Evolutionary conservation across 1,284 basidiomycete genomes (phyloP), one percentile per base, ranked within the genome.

Genomic region (Ganoderma sinense): DNA sequence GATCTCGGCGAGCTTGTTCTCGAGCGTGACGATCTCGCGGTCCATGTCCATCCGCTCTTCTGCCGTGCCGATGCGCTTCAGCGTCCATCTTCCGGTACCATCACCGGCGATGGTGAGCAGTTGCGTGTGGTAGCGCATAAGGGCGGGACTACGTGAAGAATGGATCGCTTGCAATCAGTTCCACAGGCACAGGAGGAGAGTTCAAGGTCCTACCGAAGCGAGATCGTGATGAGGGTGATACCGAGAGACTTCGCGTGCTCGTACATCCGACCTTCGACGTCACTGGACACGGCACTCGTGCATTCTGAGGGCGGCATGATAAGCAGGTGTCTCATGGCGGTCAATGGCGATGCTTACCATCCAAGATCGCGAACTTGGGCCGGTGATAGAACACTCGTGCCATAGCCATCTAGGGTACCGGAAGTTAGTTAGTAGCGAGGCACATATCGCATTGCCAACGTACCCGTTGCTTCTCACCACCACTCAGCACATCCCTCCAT

Each of bases 201-300:
- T 16, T 4, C 18, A 18, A 56, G 53, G 14, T 78, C 85, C 2
- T 73, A 91, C 89, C 91, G 89, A 56, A 94, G 84, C 1, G 96
- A 97, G 63, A 97, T 95, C 6, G 96, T 97, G 73, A 99, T 94
- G 60, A 99, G 87, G 0, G 97, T 98, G 77, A 98, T 97, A 2
- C 94, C 96, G 16, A 96, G 83, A n/a, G 90, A 87, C 81, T 98
- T 98, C 45, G 95, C 94, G 74, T 95, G 91, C 78, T 97, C 94
- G 82, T 98, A 99, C 95, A 99, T 97, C 70, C 92, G 85, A 0
- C 97, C 97, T 79, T 98, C 97, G 26, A 98, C 96, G 78, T 99
- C 97, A 67, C 95, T 96, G 11, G 96, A 98, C 7, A 99, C 97
- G 1, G 97, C 97, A 72, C 94, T 96, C 5, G 97, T 98, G 82